A percentile compares a stretch with the other conserved stretches of the same genome.
phyloP scores from a whole-genome alignment of 2,329 filamentous ascomycete species.

The Pseudogymnoascus sp. region DNA sequence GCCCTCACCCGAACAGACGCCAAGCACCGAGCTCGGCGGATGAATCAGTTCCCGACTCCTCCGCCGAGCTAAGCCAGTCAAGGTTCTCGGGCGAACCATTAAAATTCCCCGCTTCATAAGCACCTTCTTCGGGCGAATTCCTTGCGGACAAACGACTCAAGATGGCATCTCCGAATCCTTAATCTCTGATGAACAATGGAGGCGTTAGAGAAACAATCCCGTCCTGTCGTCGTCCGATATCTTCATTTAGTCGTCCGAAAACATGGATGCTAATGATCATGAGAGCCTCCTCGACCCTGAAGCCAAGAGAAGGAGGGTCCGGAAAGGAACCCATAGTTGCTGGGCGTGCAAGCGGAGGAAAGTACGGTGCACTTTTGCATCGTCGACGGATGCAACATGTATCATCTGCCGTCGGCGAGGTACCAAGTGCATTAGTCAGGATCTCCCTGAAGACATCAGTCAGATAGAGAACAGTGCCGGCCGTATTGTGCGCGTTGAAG shows the following conservation, averaged over 20 bases:
- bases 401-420: slow-evolving; percentile 24
- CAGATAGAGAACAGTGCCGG: slow-evolving; percentile 19
- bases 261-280: neutral
- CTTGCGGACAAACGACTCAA: neutral
- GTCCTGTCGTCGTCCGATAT: neutral
- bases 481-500: slow-evolving; percentile 38
- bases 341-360: slow-evolving; percentile 30
- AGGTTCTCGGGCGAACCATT: neutral
- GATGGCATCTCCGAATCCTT: neutral
- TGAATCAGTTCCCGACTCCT: neutral
- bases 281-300: neutral
- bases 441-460: slow-evolving; percentile 32
- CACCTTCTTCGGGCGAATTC: neutral
- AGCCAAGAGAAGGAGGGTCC: slow-evolving; percentile 22
- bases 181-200: neutral
- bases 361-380: slow-evolving; percentile 23
- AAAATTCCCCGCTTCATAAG: neutral
- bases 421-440: slow-evolving; percentile 40
- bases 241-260: neutral
- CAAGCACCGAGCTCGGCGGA: neutral
- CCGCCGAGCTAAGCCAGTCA: neutral
- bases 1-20: neutral
- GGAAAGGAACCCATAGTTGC: slow-evolving; percentile 29
- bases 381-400: slow-evolving; percentile 16
- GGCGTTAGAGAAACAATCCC: neutral